Evolutionary conservation across 2,329 filamentous ascomycete genomes (phyloP).

Genomic region (Xylariaceae sp.): DNA sequence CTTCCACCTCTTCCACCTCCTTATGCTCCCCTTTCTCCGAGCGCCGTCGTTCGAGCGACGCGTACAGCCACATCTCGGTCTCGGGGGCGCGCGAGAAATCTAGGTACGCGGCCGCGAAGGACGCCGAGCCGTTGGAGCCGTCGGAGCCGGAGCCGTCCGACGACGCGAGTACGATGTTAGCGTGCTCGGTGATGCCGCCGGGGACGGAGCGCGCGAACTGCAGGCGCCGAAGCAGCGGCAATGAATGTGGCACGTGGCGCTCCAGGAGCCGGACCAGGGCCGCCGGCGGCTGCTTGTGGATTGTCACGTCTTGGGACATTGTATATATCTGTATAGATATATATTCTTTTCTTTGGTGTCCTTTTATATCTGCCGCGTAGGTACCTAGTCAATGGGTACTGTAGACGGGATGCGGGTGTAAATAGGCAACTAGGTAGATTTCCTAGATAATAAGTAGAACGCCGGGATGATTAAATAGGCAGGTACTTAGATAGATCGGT

Average conservation of each 20-base stretch:
- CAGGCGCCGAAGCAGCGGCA: conserved; percentile 64
- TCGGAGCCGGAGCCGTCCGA: conserved; percentile 6
- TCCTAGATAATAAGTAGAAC: too few relatives aligned
- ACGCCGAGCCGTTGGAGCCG: too few relatives aligned
- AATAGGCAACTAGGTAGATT: too few relatives aligned
- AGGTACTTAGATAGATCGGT: too few relatives aligned
- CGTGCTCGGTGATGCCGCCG: conserved; percentile 45
- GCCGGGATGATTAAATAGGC: too few relatives aligned
- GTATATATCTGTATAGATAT: too few relatives aligned
- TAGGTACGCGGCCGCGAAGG: conserved; percentile 62
- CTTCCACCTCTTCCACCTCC: conserved; percentile 15
- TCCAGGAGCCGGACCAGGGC: conserved; percentile 52
- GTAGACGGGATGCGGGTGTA: too few relatives aligned
- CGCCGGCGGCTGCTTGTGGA: conserved; percentile 37
- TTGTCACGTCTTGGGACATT: conserved; percentile 20
- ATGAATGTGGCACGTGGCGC: conserved; percentile 57
- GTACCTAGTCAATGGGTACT: too few relatives aligned
- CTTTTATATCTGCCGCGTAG: too few relatives aligned
- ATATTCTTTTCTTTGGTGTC: too few relatives aligned
- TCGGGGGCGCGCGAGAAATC: conserved; percentile 64
- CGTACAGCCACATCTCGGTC: conserved; percentile 68
- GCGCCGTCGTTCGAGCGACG: conserved; percentile 46
- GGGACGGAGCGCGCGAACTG: conserved; percentile 56
- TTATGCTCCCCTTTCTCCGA: conserved; percentile 20
- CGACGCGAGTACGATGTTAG: conserved; percentile 46